phyloP scores from a whole-genome alignment of 305 asterid species.

The Fraxinus paxiana region DNA sequence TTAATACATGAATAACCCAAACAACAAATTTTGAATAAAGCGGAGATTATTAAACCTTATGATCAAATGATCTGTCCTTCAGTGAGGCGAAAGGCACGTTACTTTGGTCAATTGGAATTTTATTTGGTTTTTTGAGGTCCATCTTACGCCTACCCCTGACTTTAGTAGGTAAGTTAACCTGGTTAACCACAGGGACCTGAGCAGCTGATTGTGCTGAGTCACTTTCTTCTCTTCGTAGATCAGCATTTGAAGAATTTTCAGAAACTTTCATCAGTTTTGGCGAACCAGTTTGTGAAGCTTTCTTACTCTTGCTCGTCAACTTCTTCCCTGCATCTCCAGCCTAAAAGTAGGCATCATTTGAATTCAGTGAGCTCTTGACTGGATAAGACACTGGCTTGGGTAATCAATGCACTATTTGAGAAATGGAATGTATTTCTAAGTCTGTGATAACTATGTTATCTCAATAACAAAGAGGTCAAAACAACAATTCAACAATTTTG shows the following conservation, averaged over 20 bases:
- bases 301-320: constrained; percentile 43
- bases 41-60: constrained; percentile 46
- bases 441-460: constrained; percentile 2
- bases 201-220: constrained; percentile 67
- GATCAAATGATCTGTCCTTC: constrained; percentile 36
- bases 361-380: constrained; percentile 24
- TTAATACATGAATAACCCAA: constrained; percentile 13
- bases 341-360: constrained; percentile 34
- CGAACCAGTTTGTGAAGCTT: constrained; percentile 48
- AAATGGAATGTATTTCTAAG: background rate
- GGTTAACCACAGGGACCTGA: constrained; percentile 47
- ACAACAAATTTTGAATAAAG: constrained; percentile 11
- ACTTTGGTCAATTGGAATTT: constrained; percentile 43
- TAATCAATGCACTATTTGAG: constrained; percentile 13
- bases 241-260: constrained; percentile 59
- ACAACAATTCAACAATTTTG: constrained; percentile 2
- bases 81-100: constrained; percentile 35
- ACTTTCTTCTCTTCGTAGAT: constrained; percentile 66
- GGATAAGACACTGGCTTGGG: constrained; percentile 15
- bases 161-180: constrained; percentile 54
- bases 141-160: constrained; percentile 76
- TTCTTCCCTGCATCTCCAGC: constrained; percentile 55
- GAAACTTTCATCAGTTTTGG: constrained; percentile 53
- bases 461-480: constrained; percentile 9
- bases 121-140: constrained; percentile 50